These are phyloP conservation scores for Zasmidium cellare DNA, from an alignment of 2,329 filamentous ascomycete genomes.

Conservation along the genomic window DNA sequence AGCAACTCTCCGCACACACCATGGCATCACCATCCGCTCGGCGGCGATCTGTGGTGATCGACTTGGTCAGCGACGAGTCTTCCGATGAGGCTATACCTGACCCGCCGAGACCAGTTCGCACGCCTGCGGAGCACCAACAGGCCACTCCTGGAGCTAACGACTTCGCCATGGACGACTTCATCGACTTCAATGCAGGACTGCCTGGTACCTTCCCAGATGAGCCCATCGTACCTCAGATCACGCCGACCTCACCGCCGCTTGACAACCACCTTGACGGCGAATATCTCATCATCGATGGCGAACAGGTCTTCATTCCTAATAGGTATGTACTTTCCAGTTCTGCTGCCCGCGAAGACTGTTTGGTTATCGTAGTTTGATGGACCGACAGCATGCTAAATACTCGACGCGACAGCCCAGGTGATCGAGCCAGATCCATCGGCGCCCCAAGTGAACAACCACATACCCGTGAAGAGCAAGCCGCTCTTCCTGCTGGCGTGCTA, in stretches of 20 bases:
- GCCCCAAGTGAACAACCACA: no score
- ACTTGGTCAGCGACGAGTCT: conserved; percentile 25
- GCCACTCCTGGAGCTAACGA: background rate
- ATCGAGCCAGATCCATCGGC: no score
- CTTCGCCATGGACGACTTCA: conserved; percentile 1
- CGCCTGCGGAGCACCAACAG: no score
- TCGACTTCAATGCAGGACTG: conserved; percentile 2
- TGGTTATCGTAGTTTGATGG: no score
- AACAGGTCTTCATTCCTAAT: conserved; percentile 28
- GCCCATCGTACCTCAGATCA: background rate
- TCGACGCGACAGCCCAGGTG: no score
- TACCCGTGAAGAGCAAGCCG: no score
- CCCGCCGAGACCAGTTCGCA: background rate
- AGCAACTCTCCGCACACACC: background rate
- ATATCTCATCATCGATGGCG: conserved; percentile 5
- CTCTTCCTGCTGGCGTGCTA: background rate
- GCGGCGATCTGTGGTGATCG: conserved; percentile 20
- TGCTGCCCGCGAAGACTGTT: no score
- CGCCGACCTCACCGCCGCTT: background rate
- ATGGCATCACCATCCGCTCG: background rate
- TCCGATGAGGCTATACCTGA: background rate
- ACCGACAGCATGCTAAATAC: no score
- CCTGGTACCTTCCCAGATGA: background rate
- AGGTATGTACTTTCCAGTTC: conserved; percentile 1
- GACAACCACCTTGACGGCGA: background rate